Percentiles rank a stretch among this genome's conserved stretches.
Conservation (phyloP, 805 yeast genomes). For the Zygoascus tannicola region DNA sequence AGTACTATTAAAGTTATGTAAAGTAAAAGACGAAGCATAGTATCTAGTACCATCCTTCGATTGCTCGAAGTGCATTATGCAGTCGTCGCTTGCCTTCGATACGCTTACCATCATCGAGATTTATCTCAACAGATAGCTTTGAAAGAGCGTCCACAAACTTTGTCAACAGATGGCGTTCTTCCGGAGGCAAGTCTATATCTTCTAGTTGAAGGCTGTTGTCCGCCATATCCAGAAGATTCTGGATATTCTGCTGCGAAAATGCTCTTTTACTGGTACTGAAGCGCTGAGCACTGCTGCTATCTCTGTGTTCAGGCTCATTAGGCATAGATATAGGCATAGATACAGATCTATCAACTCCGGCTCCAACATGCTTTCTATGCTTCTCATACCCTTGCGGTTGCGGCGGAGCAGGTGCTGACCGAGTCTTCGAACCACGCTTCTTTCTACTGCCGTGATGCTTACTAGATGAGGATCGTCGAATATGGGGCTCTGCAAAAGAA, state of each 20-base stretch:
- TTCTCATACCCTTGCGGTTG: background rate
- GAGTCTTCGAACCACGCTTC: background rate
- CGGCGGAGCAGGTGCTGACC: background rate
- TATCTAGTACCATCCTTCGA: conserved; percentile 62
- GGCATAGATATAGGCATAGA: conserved; percentile 1
- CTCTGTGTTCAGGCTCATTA: background rate
- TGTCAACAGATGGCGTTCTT: conserved; percentile 73
- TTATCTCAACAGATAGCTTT: conserved; percentile 83
- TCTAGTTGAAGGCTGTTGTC: conserved; percentile 46
- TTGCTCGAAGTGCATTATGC: conserved; percentile 67
- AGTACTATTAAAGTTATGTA: no score
- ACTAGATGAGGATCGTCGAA: background rate
- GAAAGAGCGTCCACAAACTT: conserved; percentile 79
- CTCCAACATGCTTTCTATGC: background rate
- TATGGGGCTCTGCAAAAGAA: background rate
- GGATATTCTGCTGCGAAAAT: conserved; percentile 19
- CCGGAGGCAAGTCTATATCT: conserved; percentile 59
- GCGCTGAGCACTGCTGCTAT: background rate
- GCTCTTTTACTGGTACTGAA: conserved; percentile 7
- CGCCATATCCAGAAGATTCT: conserved; percentile 21
- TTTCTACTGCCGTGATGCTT: background rate
- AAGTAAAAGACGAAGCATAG: no score
- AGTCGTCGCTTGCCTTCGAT: conserved; percentile 72
- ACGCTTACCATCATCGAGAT: conserved; percentile 69
- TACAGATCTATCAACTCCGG: conserved; percentile 1